Base-by-base conservation (phyloP, 768 basidiomycete species). In the Rhizopogon sp. region DNA sequence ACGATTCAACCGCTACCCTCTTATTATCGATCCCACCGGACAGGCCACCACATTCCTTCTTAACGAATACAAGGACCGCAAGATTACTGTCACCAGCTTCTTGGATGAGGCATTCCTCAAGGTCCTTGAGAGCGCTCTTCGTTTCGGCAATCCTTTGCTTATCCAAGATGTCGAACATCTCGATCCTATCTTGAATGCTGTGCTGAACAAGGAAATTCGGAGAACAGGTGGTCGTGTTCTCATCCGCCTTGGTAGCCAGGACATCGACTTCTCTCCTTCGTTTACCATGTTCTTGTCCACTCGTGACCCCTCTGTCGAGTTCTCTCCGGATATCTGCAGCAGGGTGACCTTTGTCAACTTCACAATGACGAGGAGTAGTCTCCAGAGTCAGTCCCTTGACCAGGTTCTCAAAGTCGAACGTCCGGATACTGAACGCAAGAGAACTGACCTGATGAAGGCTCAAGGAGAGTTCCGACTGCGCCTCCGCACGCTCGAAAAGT, bases 201-300 rank as follows among this genome's bases (percentile, higher is more conserved):
- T 99, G 29, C 79, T 99, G 60, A 99, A 99, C 79, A 92, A 86
- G 64, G 97, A 99, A 72, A 92, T 98, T 50, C 81, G 94, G 39
- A 82, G 95, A 28, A 97, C 97, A 2, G 97, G 97, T 42, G 97
- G 97, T 42, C 93, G 97, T 70, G 94, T 98, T 13, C 83, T 98
- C 40, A 97, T 99, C 58, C 91, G 97, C 39, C 77, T 98, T 20
- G 96, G 97, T 4, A 98, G 81, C 66, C 97, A 99, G 74, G 97
- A 99, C 62, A 98, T 99, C 69, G 97, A 99, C 69, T 98, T 98
- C 70, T 99, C 97, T 0, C 97, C 97, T 6, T 87, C 97, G n/a
- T 99, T 99, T 79, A 97, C 93, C 5, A 95, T 99, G 93, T 99
- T 99, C 83, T 79, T 99, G 43, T 92, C 96, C 2, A 99, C 97